Percentiles rank a stretch among this genome's conserved stretches.
Evolutionary conservation across 179 eudicot genomes (phyloP).

Genomic region (Amaranthus tricolor): DNA sequence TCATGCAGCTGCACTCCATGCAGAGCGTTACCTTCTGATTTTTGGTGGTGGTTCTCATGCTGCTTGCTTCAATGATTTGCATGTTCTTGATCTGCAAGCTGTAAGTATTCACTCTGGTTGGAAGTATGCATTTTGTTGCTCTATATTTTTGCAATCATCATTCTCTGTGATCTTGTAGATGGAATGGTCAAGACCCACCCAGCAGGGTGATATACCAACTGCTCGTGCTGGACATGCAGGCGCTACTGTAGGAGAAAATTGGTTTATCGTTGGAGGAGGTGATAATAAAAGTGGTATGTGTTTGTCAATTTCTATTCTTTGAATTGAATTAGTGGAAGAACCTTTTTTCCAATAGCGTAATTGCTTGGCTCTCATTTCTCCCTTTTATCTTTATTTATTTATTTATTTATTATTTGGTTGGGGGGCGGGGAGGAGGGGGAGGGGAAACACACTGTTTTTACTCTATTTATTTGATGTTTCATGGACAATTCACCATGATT

Average conservation of each 20-base stretch:
- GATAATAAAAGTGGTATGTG: constrained; percentile 87
- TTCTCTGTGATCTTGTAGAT: constrained; percentile 52
- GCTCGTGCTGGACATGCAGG: constrained; percentile 99
- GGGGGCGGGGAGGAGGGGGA: too few species aligned
- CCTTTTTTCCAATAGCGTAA: too few species aligned
- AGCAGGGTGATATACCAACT: constrained; percentile 92
- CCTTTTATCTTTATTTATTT: too few species aligned
- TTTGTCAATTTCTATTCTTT: neutral
- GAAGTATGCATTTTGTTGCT: constrained; percentile 15
- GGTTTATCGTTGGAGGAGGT: constrained; percentile 99
- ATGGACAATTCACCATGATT: too few species aligned
- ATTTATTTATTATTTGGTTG: too few species aligned
- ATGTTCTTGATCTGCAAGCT: constrained; percentile 93
- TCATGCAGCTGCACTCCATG: constrained; percentile 99
- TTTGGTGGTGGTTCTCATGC: constrained; percentile 99
- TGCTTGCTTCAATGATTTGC: constrained; percentile 93
- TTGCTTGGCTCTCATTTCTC: too few species aligned
- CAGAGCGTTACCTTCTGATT: constrained; percentile 94
- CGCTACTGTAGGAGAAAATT: constrained; percentile 92
- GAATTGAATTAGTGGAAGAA: neutral
- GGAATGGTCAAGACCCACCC: constrained; percentile 98
- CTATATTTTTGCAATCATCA: constrained; percentile 10
- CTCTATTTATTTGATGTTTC: too few species aligned
- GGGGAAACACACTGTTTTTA: too few species aligned
- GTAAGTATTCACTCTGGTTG: constrained; percentile 44